phyloP scores from a whole-genome alignment of 2,329 filamentous ascomycete species.

The Fusarium guadeloupense region DNA sequence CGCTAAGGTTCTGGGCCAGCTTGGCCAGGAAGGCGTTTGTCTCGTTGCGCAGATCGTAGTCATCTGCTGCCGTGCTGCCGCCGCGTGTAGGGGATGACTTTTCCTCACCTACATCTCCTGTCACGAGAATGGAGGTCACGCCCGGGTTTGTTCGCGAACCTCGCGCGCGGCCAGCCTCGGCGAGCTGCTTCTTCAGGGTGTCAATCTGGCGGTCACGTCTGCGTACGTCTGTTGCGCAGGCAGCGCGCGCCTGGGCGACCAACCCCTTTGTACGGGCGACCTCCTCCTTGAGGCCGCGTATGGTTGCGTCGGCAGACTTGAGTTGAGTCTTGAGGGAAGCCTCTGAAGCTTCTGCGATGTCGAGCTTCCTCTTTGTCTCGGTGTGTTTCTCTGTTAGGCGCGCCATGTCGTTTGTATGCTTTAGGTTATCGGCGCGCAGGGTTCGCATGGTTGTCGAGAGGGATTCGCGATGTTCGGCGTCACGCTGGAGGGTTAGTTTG shows the following conservation, averaged over 20 bases:
- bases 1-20: constrained; percentile 82
- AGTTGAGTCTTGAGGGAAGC: constrained; percentile 74
- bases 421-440: constrained; percentile 77
- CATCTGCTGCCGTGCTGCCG: constrained; percentile 46
- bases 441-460: constrained; percentile 80
- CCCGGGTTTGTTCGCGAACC: constrained; percentile 64
- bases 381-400: constrained; percentile 63
- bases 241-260: constrained; percentile 82
- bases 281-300: constrained; percentile 85
- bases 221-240: constrained; percentile 90
- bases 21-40: constrained; percentile 91
- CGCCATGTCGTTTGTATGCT: constrained; percentile 75
- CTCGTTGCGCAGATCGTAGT: constrained; percentile 81
- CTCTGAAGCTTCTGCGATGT: constrained; percentile 74
- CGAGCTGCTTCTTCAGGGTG: constrained; percentile 85
- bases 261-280: constrained; percentile 79
- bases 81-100: constrained; percentile 48
- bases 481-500: constrained; percentile 66
- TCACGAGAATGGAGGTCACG: constrained; percentile 66
- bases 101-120: constrained; percentile 63
- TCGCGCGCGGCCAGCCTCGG: constrained; percentile 72
- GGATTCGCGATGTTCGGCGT: constrained; percentile 87
- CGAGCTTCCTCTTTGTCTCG: constrained; percentile 65
- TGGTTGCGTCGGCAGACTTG: constrained; percentile 76
- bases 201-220: constrained; percentile 92